Percentiles rank a stretch among this genome's conserved stretches.
Evolutionary conservation across 1,284 basidiomycete genomes (phyloP).

Genomic region (Ustilago sp.): DNA sequence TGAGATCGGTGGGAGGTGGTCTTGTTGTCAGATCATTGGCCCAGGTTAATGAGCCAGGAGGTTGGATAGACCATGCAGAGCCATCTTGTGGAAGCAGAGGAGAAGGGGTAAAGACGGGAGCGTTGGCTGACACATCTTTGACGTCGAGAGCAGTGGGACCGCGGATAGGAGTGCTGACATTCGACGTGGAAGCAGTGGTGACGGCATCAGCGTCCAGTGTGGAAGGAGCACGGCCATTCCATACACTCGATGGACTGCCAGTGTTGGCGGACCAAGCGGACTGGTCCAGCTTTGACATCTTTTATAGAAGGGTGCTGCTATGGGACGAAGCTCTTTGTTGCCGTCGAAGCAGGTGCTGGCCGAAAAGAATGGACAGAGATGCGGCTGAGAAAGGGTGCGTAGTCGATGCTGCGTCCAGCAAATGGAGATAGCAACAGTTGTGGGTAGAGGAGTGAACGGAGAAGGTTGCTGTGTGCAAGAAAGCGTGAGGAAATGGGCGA

Average conservation of each 20-base stretch:
- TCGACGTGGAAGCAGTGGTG: conserved; percentile 42
- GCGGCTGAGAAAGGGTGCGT: not conserved
- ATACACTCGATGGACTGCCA: conserved; percentile 43
- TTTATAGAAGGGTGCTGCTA: conserved; percentile 18
- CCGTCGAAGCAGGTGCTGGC: not conserved
- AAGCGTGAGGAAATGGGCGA: too few species aligned
- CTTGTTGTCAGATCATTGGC: conserved; percentile 26
- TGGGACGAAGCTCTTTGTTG: not conserved
- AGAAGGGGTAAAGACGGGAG: conserved; percentile 34
- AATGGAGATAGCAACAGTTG: too few species aligned
- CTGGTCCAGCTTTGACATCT: conserved; percentile 40
- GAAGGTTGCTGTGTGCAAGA: too few species aligned
- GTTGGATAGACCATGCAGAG: conserved; percentile 38
- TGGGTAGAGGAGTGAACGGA: too few species aligned
- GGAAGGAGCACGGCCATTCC: conserved; percentile 40
- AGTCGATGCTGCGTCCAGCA: too few species aligned
- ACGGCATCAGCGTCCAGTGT: conserved; percentile 45
- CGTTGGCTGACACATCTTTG: conserved; percentile 20
- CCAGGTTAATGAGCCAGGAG: conserved; percentile 34
- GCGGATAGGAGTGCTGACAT: conserved; percentile 44
- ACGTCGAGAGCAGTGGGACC: conserved; percentile 25
- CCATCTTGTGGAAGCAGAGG: conserved; percentile 43
- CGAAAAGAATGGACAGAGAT: not conserved
- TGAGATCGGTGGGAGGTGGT: conserved; percentile 15
- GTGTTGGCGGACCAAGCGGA: conserved; percentile 31